phyloP scores from a whole-genome alignment of 805 yeast species.

The Wickerhamomyces alni region DNA sequence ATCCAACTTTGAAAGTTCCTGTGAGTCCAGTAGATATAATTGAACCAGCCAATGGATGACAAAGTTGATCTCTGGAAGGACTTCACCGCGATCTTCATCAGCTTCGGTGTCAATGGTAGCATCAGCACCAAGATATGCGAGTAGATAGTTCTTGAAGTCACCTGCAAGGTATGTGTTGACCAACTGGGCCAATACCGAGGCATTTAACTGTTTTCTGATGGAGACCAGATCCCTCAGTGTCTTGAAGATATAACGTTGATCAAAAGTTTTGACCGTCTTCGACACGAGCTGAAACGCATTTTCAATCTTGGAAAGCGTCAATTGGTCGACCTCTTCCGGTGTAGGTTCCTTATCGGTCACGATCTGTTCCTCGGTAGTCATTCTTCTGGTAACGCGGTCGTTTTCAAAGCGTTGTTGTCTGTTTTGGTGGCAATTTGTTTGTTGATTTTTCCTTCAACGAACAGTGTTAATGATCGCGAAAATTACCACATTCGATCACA shows the following conservation, averaged over 20 bases:
- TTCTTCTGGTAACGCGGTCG: not conserved
- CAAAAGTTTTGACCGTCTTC: constrained; percentile 66
- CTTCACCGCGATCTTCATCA: constrained; percentile 23
- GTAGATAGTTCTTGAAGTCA: constrained; percentile 35
- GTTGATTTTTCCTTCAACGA: too few species aligned
- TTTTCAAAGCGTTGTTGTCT: not conserved
- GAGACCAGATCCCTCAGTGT: constrained; percentile 79
- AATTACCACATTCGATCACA: too few species aligned
- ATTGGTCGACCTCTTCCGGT: constrained; percentile 26
- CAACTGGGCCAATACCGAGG: constrained; percentile 47
- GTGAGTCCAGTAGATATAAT: constrained; percentile 63
- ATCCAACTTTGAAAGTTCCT: constrained; percentile 42
- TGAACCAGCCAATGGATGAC: constrained; percentile 76
- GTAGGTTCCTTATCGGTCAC: constrained; percentile 22
- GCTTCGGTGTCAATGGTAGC: constrained; percentile 30
- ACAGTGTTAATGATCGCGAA: too few species aligned
- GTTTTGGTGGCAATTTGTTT: not conserved
- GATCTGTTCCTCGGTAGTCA: constrained; percentile 20
- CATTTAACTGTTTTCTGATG: constrained; percentile 59
- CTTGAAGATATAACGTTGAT: constrained; percentile 81
- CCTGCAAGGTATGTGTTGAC: constrained; percentile 52
- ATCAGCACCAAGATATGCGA: constrained; percentile 32
- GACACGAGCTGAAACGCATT: constrained; percentile 27
- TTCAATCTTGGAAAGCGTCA: constrained; percentile 26
- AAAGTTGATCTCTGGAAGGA: constrained; percentile 75